phyloP scores from a whole-genome alignment of 139 green algal genomes.

The Volvox reticuliferus region DNA sequence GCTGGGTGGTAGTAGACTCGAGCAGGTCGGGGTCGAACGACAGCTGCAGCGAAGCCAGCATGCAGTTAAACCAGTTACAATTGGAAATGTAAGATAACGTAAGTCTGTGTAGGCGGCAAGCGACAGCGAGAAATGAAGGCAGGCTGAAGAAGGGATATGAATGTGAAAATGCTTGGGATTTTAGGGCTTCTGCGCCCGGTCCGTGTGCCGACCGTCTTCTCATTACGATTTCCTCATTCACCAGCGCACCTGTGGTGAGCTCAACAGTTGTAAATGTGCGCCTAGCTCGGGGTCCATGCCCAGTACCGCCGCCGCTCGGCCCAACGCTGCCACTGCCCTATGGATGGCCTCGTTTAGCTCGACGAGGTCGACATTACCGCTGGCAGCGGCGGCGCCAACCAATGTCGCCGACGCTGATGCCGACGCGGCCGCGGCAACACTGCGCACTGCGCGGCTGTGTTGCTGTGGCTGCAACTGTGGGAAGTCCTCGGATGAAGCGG shows the following conservation, averaged over 20 bases:
- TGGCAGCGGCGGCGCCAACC: constrained; percentile 20
- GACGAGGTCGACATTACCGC: neutral
- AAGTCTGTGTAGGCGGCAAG: too few relatives aligned
- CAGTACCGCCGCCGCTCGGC: constrained; percentile 53
- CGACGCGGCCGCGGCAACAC: neutral
- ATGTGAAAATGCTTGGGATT: too few relatives aligned
- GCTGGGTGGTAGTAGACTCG: constrained; percentile 25
- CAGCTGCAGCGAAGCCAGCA: neutral
- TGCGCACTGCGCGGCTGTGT: neutral
- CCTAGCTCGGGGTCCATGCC: constrained; percentile 59
- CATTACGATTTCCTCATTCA: neutral
- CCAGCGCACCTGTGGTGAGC: neutral
- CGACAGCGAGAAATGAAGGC: too few relatives aligned
- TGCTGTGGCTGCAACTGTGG: neutral
- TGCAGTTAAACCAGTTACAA: too few relatives aligned
- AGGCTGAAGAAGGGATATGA: too few relatives aligned
- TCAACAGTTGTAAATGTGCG: constrained; percentile 46
- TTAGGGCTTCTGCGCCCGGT: too few relatives aligned
- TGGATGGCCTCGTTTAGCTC: constrained; percentile 23
- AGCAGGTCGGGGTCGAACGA: constrained; percentile 1
- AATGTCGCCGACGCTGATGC: neutral
- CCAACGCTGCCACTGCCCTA: constrained; percentile 41
- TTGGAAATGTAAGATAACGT: too few relatives aligned
- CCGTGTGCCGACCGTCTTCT: too few relatives aligned
- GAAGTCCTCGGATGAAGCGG: constrained; percentile 18